Percentiles rank a stretch among this genome's conserved stretches.
These are phyloP conservation scores for Penicillium palitans DNA, from an alignment of 2,329 filamentous ascomycete genomes.

Conservation along the genomic window DNA sequence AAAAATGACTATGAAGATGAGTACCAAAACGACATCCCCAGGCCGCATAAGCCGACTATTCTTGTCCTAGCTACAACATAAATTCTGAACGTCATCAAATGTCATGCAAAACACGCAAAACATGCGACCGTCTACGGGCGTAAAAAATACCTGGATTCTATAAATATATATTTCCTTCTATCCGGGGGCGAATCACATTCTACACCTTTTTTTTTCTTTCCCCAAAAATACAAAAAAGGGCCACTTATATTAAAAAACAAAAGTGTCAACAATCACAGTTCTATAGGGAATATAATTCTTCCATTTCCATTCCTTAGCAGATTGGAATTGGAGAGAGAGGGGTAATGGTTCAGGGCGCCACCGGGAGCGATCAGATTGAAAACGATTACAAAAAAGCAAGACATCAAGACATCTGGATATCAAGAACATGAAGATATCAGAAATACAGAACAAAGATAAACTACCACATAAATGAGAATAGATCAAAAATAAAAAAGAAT, in stretches of 20 bases:
- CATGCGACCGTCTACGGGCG: no score
- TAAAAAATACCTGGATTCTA: neutral
- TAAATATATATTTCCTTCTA: slow-evolving; percentile 1
- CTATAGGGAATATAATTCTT: neutral
- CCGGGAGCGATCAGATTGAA: slow-evolving; percentile 4
- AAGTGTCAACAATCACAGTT: neutral
- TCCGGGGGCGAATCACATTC: neutral
- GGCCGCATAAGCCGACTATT: no score
- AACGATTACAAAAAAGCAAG: neutral
- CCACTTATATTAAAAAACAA: neutral
- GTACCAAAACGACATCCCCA: neutral
- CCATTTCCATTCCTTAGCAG: neutral
- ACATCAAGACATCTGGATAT: neutral
- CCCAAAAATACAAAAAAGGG: neutral
- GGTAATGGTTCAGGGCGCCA: slow-evolving; percentile 7
- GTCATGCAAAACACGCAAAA: neutral
- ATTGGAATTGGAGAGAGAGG: slow-evolving; percentile 9
- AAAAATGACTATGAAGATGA: neutral
- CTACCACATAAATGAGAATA: no score
- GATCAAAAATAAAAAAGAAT: neutral
- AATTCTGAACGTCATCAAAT: neutral
- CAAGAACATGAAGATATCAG: neutral
- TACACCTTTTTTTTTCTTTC: neutral
- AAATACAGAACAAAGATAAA: neutral
- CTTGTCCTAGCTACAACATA: no score